Evolutionary conservation across 2,329 filamentous ascomycete genomes (phyloP).

Genomic region (Cytospora chrysosperma): DNA sequence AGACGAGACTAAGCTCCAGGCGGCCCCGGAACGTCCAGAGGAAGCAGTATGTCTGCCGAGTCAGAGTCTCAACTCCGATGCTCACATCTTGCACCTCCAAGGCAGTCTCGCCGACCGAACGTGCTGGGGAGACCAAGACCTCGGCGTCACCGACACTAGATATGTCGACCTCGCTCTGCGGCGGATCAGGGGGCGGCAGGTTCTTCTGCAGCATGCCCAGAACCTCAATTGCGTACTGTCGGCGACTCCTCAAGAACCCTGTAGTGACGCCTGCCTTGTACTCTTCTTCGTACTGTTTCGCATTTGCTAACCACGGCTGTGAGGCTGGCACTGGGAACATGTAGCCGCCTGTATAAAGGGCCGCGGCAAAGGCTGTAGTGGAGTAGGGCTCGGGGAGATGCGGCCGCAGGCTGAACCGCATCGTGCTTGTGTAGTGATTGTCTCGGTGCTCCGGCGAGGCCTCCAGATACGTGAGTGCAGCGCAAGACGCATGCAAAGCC

Average conservation of each 20-base stretch:
- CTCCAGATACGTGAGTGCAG: neutral
- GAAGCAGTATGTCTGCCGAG: neutral
- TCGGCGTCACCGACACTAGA: neutral
- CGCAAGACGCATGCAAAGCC: neutral
- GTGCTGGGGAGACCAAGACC: neutral
- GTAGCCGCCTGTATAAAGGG: neutral
- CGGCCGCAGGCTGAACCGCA: neutral
- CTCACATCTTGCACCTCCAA: neutral
- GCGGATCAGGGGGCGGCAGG: neutral
- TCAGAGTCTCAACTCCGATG: neutral
- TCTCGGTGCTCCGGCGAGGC: neutral
- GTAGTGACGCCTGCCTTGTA: neutral
- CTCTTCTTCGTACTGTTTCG: neutral
- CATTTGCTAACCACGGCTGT: neutral
- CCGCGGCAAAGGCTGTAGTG: neutral
- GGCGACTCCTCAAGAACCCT: neutral
- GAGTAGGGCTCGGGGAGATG: neutral
- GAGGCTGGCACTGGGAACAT: neutral
- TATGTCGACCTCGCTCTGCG: neutral
- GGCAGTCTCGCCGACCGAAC: too few species aligned
- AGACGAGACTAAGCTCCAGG: neutral
- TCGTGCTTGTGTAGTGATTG: neutral
- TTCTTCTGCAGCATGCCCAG: neutral
- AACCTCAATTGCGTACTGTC: neutral
- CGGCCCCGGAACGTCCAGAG: neutral